phyloP scores from a whole-genome alignment of 1,284 basidiomycete genomes.

The Ustilago loliicola region DNA sequence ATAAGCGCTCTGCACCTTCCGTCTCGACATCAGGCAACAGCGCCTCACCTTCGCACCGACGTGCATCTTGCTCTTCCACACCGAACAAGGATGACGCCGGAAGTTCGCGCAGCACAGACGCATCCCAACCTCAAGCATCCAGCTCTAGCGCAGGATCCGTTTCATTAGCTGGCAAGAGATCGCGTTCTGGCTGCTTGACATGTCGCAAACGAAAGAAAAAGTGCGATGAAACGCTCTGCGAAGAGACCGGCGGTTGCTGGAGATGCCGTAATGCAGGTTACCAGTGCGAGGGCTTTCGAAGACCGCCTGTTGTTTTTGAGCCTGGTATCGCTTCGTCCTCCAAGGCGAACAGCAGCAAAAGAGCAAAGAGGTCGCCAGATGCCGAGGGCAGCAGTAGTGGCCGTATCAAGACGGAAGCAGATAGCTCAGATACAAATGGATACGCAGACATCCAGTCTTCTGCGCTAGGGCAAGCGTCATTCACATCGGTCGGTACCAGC shows the following conservation, averaged over 20 bases:
- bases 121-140: neutral
- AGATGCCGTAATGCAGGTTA: conserved; percentile 52
- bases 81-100: neutral
- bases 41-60: neutral
- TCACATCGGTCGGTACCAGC: conserved; percentile 17
- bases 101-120: conserved; percentile 3
- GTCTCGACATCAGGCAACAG: no score
- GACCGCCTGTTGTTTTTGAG: conserved; percentile 33
- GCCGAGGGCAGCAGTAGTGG: neutral
- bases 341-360: conserved; percentile 15
- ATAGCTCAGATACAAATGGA: conserved; percentile 1
- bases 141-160: conserved; percentile 2
- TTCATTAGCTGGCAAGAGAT: conserved; percentile 32
- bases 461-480: conserved; percentile 12
- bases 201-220: conserved; percentile 52
- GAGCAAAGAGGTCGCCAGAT: conserved; percentile 22
- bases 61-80: conserved; percentile 4
- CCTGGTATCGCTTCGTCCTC: conserved; percentile 17
- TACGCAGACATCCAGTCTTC: conserved; percentile 13
- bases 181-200: conserved; percentile 44
- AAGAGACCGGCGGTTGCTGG: conserved; percentile 49
- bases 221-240: conserved; percentile 48
- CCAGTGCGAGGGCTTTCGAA: conserved; percentile 44
- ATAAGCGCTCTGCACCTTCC: neutral
- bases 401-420: conserved; percentile 25